Evolutionary conservation across 345 rosid genomes (phyloP).

Genomic region (Ailanthus altissimus): DNA sequence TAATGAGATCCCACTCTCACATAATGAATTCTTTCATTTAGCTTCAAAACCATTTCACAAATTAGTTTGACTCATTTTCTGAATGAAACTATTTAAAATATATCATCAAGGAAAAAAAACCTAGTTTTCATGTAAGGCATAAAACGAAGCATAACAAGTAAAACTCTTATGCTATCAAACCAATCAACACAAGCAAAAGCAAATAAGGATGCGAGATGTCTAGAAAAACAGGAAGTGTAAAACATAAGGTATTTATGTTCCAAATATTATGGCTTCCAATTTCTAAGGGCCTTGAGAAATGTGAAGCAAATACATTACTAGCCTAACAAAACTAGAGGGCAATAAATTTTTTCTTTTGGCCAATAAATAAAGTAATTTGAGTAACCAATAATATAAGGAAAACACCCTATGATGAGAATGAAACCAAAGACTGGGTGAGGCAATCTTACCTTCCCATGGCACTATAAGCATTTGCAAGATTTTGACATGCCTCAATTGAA

Average conservation of each 20-base stretch:
- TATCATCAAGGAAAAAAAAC: neutral
- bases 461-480: slow-evolving; percentile 84
- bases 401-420: neutral
- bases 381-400: neutral
- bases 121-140: neutral
- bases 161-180: neutral
- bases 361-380: slow-evolving; percentile 14
- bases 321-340: slow-evolving; percentile 3
- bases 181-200: neutral
- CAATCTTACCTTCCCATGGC: slow-evolving; percentile 74
- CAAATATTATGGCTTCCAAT: neutral
- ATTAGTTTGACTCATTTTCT: neutral
- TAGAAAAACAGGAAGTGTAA: neutral
- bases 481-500: slow-evolving; percentile 89
- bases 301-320: neutral
- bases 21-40: neutral
- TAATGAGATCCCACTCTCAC: neutral
- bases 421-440: slow-evolving; percentile 16
- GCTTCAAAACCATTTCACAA: neutral
- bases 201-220: neutral
- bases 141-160: neutral
- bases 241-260: neutral
- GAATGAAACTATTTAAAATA: neutral
- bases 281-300: neutral
- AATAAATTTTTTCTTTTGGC: slow-evolving; percentile 2